Evolutionary conservation across 768 basidiomycete species (phyloP), one percentile per base, ranked within the genome.

Genomic region (Auricularia sp.): DNA sequence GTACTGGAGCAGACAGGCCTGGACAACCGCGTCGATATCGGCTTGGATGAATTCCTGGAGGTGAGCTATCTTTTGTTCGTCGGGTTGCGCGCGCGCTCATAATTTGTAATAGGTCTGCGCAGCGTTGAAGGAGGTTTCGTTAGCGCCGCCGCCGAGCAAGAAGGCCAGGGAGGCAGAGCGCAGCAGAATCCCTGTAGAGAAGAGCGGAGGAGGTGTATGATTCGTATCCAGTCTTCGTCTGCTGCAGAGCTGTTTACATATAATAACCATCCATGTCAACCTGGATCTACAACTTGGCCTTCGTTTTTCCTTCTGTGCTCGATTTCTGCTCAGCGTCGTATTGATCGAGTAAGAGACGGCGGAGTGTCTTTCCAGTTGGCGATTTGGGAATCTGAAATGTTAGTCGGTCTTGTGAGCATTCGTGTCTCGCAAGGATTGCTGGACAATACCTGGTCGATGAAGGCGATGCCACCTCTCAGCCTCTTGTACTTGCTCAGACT

Each of bases 1-100:
- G 90, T 92, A 1, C 79, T 95, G 62, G 81, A 81, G 64, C 86
- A 89, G 72, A 86, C 89, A 66, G 94, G 90, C 3, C 84, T 90
- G 73, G 75, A 78, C 61, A 74, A 75, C 24, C 78, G 80, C 69
- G 74, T 75, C 35, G 81, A 82, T 34, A 75, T 97, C 59, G 85
- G 87, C 67, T 85, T 92, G 70, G 90, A 95, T 68, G 90, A 92
- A 71, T 95, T 95, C 73, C 79, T 94, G 61, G 92, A 95, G 84
- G 91, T 91, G 68, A 14, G 85, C 33, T 29, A 37, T 54, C 64
- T 33, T 62, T 51, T 34, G 16, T 16, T 21, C 35, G 63, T 47
- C 47, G 47, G n/a, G 54, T 39, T 33, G 21, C 59, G 62, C 35
- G 59, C 66, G 18, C 7, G 7, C 39, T 42, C 7, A 42, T 14